phyloP scores from a whole-genome alignment of 2,329 filamentous ascomycete species.

The Aspergillus pseudonomiae region DNA sequence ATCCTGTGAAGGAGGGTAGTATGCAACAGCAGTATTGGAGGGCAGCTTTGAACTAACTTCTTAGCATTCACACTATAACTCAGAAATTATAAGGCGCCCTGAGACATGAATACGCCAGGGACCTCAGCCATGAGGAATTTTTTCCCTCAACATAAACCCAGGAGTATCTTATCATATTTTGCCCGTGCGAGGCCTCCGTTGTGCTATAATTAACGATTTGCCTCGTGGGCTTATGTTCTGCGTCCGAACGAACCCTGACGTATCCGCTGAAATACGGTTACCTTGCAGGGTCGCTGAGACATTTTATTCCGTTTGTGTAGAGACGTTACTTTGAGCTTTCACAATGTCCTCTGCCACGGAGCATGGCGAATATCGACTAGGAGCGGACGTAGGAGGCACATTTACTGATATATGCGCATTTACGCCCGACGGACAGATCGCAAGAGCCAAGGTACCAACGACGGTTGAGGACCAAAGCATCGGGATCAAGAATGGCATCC shows the following conservation, averaged over 20 bases:
- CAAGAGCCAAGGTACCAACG: constrained; percentile 52
- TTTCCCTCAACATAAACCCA: background rate
- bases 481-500: constrained; percentile 51
- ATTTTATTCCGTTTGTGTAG: background rate
- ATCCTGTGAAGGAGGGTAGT: background rate
- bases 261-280: background rate
- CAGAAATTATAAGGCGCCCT: background rate
- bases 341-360: background rate
- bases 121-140: background rate
- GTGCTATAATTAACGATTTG: background rate
- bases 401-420: constrained; percentile 55
- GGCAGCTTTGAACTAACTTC: background rate
- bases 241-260: background rate
- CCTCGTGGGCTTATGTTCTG: background rate
- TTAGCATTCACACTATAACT: background rate
- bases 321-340: background rate
- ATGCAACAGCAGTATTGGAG: background rate
- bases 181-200: background rate
- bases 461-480: constrained; percentile 52
- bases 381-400: constrained; percentile 42
- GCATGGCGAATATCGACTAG: constrained; percentile 19
- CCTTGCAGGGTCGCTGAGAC: background rate
- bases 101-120: background rate
- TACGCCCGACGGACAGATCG: constrained; percentile 47
- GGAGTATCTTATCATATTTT: background rate